Percentiles rank a stretch among this genome's conserved stretches.
Conservation (phyloP, 2,329 filamentous ascomycete species). For the Fusarium protoensiforme region DNA sequence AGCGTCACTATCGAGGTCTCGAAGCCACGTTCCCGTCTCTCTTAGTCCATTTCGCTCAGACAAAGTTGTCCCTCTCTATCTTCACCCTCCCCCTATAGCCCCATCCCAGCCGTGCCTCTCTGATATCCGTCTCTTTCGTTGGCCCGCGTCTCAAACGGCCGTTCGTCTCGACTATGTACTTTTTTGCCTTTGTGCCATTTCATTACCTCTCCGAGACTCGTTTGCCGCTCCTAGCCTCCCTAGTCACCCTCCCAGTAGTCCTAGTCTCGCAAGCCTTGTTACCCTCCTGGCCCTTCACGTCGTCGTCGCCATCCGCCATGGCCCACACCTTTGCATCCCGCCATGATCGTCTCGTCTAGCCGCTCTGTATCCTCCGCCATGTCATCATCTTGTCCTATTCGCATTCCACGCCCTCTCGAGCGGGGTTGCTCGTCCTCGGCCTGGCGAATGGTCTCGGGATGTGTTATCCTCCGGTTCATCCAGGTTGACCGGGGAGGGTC, state of each 20-base stretch:
- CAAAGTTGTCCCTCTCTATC: conserved; percentile 33
- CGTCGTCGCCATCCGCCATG: conserved; percentile 44
- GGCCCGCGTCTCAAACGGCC: conserved; percentile 34
- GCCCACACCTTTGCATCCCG: conserved; percentile 50
- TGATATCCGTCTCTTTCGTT: conserved; percentile 38
- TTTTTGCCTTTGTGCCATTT: conserved; percentile 28
- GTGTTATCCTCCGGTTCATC: conserved; percentile 55
- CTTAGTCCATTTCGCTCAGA: conserved; percentile 27
- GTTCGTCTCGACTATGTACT: conserved; percentile 26
- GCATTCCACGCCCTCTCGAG: conserved; percentile 47
- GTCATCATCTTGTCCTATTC: conserved; percentile 47
- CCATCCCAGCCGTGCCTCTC: conserved; percentile 30
- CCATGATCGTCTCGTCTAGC: conserved; percentile 48
- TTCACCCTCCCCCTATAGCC: conserved; percentile 42
- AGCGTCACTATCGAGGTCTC: conserved; percentile 38
- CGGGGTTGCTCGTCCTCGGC: conserved; percentile 53
- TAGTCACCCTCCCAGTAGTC: conserved; percentile 41
- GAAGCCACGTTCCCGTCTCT: conserved; percentile 39
- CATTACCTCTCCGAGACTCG: conserved; percentile 26
- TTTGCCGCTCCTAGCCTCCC: conserved; percentile 46
- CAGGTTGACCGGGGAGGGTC: conserved; percentile 49
- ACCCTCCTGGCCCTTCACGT: conserved; percentile 30
- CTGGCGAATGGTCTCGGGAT: conserved; percentile 57
- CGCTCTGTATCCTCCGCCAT: conserved; percentile 45
- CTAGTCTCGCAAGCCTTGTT: conserved; percentile 40